These are phyloP conservation scores for Nidula microcarpa DNA, from an alignment of 768 basidiomycete species.

Conservation along the genomic window DNA sequence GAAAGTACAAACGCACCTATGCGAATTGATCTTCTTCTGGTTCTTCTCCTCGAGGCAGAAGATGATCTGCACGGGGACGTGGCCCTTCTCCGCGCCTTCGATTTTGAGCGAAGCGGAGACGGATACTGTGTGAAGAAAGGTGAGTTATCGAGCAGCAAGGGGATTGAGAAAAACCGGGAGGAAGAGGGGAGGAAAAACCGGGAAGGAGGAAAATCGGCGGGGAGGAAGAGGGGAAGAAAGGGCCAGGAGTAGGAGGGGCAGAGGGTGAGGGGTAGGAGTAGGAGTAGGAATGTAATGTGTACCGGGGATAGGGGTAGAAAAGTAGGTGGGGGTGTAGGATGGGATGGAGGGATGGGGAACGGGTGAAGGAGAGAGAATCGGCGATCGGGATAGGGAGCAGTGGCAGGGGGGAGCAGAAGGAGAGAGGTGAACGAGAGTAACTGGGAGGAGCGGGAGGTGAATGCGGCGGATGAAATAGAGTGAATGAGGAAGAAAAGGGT, in stretches of 20 bases:
- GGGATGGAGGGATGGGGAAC: no score
- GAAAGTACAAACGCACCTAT: constrained; percentile 18
- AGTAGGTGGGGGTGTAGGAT: no score
- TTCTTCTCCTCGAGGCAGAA: constrained; percentile 93
- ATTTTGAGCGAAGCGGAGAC: constrained; percentile 80
- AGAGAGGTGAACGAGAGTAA: no score
- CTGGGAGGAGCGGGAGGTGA: no score
- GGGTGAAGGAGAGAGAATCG: no score
- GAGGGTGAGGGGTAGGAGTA: no score
- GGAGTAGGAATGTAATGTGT: no score
- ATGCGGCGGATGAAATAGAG: neutral
- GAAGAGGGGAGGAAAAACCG: no score
- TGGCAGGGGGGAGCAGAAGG: neutral
- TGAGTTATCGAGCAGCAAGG: neutral
- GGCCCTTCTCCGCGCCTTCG: constrained; percentile 73
- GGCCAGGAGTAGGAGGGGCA: no score
- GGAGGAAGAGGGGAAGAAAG: neutral
- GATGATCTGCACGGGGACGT: constrained; percentile 88
- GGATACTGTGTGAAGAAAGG: constrained; percentile 48
- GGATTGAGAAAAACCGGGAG: neutral
- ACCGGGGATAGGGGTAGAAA: no score
- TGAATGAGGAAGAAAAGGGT: neutral
- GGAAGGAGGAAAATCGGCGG: no score
- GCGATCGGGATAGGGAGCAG: neutral
- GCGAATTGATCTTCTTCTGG: constrained; percentile 95